These are phyloP conservation scores for Lanzia echinophila DNA, from an alignment of 2,329 filamentous ascomycete species.

Conservation along the genomic window DNA sequence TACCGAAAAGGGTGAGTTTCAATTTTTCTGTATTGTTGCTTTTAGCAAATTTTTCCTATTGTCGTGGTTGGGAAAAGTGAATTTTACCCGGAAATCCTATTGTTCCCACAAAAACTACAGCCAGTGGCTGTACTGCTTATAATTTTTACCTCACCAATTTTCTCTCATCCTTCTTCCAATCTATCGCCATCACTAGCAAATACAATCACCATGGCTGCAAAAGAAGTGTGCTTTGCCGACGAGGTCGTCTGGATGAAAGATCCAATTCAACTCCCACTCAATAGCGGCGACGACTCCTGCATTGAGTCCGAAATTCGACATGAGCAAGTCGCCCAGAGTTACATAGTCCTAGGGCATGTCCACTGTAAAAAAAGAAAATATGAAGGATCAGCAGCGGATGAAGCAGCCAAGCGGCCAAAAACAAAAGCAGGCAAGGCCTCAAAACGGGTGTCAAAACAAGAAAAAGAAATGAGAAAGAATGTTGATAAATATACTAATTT, in stretches of 20 bases:
- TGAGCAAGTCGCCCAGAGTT: no score
- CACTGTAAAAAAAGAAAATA: neutral
- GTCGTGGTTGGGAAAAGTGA: neutral
- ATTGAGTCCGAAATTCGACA: no score
- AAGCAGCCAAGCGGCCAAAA: neutral
- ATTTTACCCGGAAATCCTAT: neutral
- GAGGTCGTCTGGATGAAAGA: no score
- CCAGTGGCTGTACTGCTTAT: neutral
- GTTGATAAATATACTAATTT: conserved; percentile 1
- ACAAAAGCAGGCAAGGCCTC: neutral
- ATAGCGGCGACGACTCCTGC: no score
- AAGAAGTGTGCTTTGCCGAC: no score
- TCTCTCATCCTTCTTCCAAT: neutral
- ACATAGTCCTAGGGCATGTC: no score
- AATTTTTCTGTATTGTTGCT: neutral
- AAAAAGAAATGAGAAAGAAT: neutral
- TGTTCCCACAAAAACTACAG: neutral
- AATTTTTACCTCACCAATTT: no score
- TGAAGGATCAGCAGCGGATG: neutral
- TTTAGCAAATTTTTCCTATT: neutral
- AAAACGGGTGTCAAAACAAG: neutral
- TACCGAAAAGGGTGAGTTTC: conserved; percentile 66
- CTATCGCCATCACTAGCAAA: neutral
- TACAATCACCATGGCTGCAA: no score
- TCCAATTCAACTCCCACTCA: no score